Evolutionary conservation across 495 filamentous ascomycete species (phyloP), one percentile per base, ranked within the genome.

Genomic region (Neurospora tetraspora): DNA sequence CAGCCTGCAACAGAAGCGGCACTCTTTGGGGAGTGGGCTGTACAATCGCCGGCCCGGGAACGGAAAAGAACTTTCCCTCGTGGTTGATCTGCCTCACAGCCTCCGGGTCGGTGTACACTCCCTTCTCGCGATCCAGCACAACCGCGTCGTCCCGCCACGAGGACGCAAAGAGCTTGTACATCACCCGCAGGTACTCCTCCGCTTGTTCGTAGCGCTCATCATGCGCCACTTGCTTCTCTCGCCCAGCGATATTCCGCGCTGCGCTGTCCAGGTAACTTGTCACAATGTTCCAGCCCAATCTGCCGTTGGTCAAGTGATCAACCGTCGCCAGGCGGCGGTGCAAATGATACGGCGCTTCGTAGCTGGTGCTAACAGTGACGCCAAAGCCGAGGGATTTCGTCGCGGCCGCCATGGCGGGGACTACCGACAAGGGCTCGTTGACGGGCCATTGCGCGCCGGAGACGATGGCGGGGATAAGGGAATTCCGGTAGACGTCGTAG

Each of bases 121-220:
- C 86, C 12, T 77, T 80, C 69, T 85, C 77, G 47, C 85, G 84
- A 73, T 92, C 86, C 5, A 85, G 84, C 27, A 86, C 78, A 1
- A 92, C 87, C 47, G 91, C 89, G 73, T 92, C 90, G 71, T 88
- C 85, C 7, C 89, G 84, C 90, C 90, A 92, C 11, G 89, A 91
- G 20, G 88, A 89, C 74, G 92, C 87, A 80, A 87, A 87, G 3
- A 93, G 86, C 75, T 91, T 91, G 83, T 92, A 92, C 71, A 91
- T 84, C 7, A 92, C 88, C 47, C 85, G 82, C 72, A 92, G 80
- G 78, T 92, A 93, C 77, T 93, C 91, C 71, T 91, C 88, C 8
- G 89, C 89, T 53, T 88, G 81, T 20, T 84, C 86, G 78, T 93
- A 93, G 59, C 91, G 83, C 72, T 91, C 87, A 75, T 92, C 90